Conservation (phyloP, 1,284 basidiomycete species). For the Ceratobasidium sp. region DNA sequence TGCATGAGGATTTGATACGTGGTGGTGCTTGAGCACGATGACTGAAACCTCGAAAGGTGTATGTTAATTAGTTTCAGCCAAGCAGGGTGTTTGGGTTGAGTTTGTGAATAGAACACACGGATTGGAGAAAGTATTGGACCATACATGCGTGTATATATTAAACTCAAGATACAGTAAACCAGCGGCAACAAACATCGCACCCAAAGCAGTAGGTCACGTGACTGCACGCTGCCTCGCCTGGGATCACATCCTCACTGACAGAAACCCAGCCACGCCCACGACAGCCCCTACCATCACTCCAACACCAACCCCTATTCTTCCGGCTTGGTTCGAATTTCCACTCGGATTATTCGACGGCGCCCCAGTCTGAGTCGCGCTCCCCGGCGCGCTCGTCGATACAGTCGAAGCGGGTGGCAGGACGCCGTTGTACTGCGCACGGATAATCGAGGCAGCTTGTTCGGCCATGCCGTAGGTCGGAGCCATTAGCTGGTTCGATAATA, state of each 20-base stretch:
- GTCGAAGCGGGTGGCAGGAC: slow-evolving; percentile 50
- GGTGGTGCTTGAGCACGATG: background rate
- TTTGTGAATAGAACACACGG: no score
- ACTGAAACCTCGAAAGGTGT: no score
- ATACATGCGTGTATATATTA: no score
- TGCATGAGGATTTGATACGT: background rate
- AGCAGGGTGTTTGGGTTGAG: no score
- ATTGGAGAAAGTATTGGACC: no score
- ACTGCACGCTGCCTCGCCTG: no score
- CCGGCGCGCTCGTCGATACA: slow-evolving; percentile 28
- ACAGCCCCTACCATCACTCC: background rate
- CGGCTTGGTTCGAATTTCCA: background rate
- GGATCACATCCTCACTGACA: no score
- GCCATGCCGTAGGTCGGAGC: slow-evolving; percentile 75
- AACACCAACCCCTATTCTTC: background rate
- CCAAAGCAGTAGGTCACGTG: no score
- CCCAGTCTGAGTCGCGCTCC: slow-evolving; percentile 39
- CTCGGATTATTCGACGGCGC: background rate
- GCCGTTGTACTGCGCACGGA: slow-evolving; percentile 62
- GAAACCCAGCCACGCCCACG: background rate
- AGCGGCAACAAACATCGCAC: no score
- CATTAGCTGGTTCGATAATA: slow-evolving; percentile 57
- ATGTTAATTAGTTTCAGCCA: no score
- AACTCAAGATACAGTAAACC: no score
- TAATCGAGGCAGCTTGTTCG: slow-evolving; percentile 72